A percentile compares a stretch with the other conserved stretches of the same genome.
These are phyloP conservation scores for Diaporthe citrichinensis DNA, from an alignment of 2,329 filamentous ascomycete genomes.

Conservation along the genomic window DNA sequence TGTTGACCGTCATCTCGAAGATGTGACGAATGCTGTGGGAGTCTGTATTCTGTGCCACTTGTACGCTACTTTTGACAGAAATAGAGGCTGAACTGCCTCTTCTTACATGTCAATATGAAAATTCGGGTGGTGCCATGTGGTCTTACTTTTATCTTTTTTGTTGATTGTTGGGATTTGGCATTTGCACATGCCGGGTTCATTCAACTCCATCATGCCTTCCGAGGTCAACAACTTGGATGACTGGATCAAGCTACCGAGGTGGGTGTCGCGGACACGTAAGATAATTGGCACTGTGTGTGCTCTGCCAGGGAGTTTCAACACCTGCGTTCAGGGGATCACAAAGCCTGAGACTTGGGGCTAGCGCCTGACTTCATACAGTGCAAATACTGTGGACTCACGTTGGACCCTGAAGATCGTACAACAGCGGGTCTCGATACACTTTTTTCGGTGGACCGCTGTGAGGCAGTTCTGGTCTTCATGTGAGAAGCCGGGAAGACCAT, in stretches of 20 bases:
- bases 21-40: not conserved
- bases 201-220: slow-evolving; percentile 19
- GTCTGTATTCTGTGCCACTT: not conserved
- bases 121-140: slow-evolving; percentile 7
- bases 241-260: slow-evolving; percentile 6
- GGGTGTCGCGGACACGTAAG: not conserved
- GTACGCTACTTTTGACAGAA: too few species aligned
- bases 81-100: not conserved
- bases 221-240: slow-evolving; percentile 38
- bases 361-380: not conserved
- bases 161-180: slow-evolving; percentile 37
- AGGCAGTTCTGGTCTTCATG: not conserved
- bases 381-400: not conserved
- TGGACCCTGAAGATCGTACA: slow-evolving; percentile 34
- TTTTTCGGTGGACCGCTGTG: slow-evolving; percentile 8
- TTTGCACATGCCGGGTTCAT: slow-evolving; percentile 34
- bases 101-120: not conserved
- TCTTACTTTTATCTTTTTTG: slow-evolving; percentile 26
- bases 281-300: slow-evolving; percentile 26
- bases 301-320: not conserved
- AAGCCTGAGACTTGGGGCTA: too few species aligned
- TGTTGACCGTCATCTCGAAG: slow-evolving; percentile 13
- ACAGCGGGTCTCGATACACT: slow-evolving; percentile 12
- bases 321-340: not conserved
- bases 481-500: not conserved